Base-by-base conservation (phyloP, 2,329 filamentous ascomycete genomes). In the Penicillium hordei region DNA sequence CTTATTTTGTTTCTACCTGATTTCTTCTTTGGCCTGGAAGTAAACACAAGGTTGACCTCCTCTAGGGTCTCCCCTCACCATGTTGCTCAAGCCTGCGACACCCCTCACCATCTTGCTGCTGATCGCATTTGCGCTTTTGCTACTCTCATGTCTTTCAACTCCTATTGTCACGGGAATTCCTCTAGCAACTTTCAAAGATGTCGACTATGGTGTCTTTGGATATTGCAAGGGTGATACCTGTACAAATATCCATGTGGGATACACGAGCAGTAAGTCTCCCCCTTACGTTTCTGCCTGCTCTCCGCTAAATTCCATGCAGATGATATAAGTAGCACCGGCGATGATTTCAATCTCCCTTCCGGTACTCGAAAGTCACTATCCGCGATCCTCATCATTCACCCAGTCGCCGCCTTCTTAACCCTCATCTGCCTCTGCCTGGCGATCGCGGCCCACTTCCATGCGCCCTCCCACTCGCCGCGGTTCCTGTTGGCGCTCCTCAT, bases 161-260 rank as follows among this genome's bases (percentile, higher is more conserved):
- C 94, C 94, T 19, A 86, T 99, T 65, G 89, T 97, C 72, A 87
- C 89, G 70, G 83, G 82, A 27, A 95, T 99, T 46, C 91, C 92
- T 10, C 82, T 99, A 42, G 93, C 90, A 38, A 87, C 85, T 52
- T 93, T 87, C 71, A 78, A 87, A 42, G 87, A 88, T 67, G 85
- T 90, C 66, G 87, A 87, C 65, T 97, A 95, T 80, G 94, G 94
- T 48, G 93, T 97, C 48, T 93, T 97, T 79, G 94, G 94, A 27
- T 96, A 86, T 69, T 99, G 94, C 76, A 82, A 86, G 63, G 79
- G 77, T 39, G 74, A 72, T 61, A 70, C 76, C 58, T 97, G 94
- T 76, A 90, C 85, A 68, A 79, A 81, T 40, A 85, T 93, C 63
- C 84, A 88, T 71, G 84, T 99, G 67, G 94, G 93, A 72, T 99